Conservation (phyloP, 140 eudicot genomes). For the Bidens hawaiensis region DNA sequence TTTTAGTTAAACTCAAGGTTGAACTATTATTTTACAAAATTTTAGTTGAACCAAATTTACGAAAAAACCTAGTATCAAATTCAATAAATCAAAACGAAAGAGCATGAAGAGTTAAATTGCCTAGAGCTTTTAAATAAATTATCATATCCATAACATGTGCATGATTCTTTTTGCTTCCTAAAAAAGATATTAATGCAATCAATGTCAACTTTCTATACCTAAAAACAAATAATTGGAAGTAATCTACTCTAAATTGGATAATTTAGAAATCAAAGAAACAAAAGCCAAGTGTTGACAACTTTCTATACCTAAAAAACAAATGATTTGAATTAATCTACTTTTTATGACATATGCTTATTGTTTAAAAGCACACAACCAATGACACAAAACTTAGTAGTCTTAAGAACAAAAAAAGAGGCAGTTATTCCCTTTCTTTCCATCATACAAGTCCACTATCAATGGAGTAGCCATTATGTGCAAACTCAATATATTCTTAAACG, state of each 20-base stretch:
- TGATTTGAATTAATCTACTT: slow-evolving; percentile 9
- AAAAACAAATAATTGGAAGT: too few relatives aligned
- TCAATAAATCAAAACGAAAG: too few relatives aligned
- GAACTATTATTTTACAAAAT: too few relatives aligned
- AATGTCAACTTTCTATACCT: too few relatives aligned
- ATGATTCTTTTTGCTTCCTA: slow-evolving; percentile 21
- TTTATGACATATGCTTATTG: too few relatives aligned
- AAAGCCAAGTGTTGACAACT: slow-evolving; percentile 26
- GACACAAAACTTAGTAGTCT: slow-evolving; percentile 21
- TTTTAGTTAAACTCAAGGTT: too few relatives aligned
- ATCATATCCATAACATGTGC: background rate
- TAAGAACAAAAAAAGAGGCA: slow-evolving; percentile 10
- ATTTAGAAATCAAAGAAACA: background rate
- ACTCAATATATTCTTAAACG: background rate
- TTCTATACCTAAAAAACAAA: slow-evolving; percentile 2
- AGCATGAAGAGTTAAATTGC: too few relatives aligned
- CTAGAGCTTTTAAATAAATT: background rate
- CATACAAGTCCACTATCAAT: slow-evolving; percentile 24
- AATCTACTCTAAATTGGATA: background rate
- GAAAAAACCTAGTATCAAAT: too few relatives aligned
- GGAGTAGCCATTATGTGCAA: slow-evolving; percentile 17
- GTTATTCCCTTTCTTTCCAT: slow-evolving; percentile 19
- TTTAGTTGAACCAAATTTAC: too few relatives aligned
- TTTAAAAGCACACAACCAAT: slow-evolving; percentile 26
- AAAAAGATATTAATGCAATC: slow-evolving; percentile 5